A percentile compares a stretch with the other conserved stretches of the same genome.
Evolutionary conservation across 306 rosid genomes (phyloP).

Genomic region (Spatholobus suberectus): DNA sequence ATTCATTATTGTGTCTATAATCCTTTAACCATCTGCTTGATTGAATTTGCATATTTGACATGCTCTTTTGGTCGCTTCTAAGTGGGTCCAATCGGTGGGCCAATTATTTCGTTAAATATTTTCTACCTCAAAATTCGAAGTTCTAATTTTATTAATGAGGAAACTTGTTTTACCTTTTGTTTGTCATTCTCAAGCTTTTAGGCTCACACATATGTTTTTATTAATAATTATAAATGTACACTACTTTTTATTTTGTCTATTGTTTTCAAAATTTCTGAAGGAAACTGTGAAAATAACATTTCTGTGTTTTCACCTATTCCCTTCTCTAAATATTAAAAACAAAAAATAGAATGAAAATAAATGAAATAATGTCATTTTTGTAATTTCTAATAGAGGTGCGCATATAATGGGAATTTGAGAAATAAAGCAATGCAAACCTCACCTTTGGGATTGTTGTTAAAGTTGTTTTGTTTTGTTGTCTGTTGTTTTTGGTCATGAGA

Average conservation of each 20-base stretch:
- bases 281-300: not conserved
- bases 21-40: conserved; percentile 27
- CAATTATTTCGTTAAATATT: not conserved
- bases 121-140: not conserved
- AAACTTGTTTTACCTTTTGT: not conserved
- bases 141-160: not conserved
- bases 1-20: conserved; percentile 30
- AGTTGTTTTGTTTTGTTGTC: no score
- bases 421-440: not conserved
- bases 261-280: not conserved
- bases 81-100: not conserved
- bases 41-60: conserved; percentile 34
- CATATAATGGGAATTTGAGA: not conserved
- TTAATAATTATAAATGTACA: not conserved
- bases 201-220: not conserved
- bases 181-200: not conserved
- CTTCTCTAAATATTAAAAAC: not conserved
- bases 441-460: not conserved
- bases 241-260: not conserved
- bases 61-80: conserved; percentile 13
- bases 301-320: not conserved
- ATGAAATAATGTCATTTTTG: not conserved
- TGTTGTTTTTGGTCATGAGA: not conserved
- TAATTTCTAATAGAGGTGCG: not conserved
- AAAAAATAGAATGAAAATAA: not conserved